These are phyloP conservation scores for Evansstolkia leycettana DNA, from an alignment of 495 filamentous ascomycete genomes.

Conservation along the genomic window DNA sequence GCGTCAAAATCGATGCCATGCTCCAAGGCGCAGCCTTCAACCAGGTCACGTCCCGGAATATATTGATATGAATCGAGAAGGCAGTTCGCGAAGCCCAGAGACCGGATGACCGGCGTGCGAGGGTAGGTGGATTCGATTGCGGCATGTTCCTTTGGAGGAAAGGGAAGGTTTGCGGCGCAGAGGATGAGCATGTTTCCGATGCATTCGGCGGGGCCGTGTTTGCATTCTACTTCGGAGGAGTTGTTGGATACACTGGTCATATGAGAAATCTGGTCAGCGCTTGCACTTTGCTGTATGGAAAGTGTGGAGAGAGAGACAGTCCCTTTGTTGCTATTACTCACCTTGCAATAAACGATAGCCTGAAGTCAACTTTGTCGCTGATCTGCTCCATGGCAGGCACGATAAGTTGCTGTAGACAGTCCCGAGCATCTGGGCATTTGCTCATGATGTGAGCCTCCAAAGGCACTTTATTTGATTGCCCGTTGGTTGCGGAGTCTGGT, in stretches of 20 bases:
- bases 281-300: slow-evolving; percentile 1
- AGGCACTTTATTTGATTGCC: slow-evolving; percentile 37
- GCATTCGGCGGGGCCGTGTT: slow-evolving; percentile 81
- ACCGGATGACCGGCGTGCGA: slow-evolving; percentile 64
- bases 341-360: slow-evolving; percentile 80
- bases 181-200: slow-evolving; percentile 89
- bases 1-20: slow-evolving; percentile 77
- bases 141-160: slow-evolving; percentile 12
- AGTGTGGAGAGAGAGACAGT: background rate
- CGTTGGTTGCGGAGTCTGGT: background rate
- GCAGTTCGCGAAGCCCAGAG: slow-evolving; percentile 85
- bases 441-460: slow-evolving; percentile 90
- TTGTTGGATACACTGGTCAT: slow-evolving; percentile 21
- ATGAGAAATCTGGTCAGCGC: slow-evolving; percentile 1
- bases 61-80: slow-evolving; percentile 54
- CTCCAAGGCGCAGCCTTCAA: slow-evolving; percentile 77
- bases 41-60: slow-evolving; percentile 62
- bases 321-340: too few relatives aligned
- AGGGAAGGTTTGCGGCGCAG: slow-evolving; percentile 62
- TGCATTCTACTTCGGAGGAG: slow-evolving; percentile 46
- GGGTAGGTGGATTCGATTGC: slow-evolving; percentile 16
- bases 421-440: slow-evolving; percentile 81
- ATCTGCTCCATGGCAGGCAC: slow-evolving; percentile 78
- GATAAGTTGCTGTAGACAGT: slow-evolving; percentile 70
- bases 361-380: slow-evolving; percentile 78